Conservation (phyloP, 1,284 basidiomycete species). For the Naganishia sp. region DNA sequence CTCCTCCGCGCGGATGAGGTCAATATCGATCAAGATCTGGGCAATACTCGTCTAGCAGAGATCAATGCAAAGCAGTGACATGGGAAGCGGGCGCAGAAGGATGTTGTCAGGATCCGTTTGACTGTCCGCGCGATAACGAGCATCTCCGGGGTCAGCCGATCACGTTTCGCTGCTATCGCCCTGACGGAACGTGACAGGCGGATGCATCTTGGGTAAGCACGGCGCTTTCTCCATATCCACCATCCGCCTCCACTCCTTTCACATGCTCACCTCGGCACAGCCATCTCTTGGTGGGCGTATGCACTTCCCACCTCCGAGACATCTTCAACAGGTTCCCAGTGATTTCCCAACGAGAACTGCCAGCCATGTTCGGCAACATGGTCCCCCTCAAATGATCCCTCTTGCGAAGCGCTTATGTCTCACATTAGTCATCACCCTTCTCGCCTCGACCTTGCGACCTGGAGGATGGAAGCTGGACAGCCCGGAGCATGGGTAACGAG, state of each 20-base stretch:
- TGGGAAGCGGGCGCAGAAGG: too few relatives aligned
- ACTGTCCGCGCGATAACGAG: background rate
- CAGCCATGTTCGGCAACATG: background rate
- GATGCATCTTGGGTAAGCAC: constrained; percentile 5
- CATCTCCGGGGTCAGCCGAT: constrained; percentile 9
- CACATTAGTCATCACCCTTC: constrained; percentile 4
- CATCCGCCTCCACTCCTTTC: background rate
- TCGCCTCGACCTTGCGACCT: background rate
- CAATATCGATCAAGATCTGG: background rate
- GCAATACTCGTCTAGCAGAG: background rate
- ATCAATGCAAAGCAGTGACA: too few relatives aligned
- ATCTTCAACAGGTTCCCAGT: background rate
- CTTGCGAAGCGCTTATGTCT: background rate
- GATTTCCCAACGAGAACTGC: background rate
- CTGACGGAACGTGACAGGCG: background rate
- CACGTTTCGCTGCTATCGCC: background rate
- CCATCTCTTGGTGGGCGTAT: too few relatives aligned
- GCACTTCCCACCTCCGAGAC: too few relatives aligned
- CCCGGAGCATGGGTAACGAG: background rate
- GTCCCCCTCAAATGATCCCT: background rate
- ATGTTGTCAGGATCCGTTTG: background rate
- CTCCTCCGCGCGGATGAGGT: background rate
- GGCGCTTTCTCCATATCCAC: too few relatives aligned
- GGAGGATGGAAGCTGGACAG: background rate
- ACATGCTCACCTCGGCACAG: background rate